Evolutionary conservation across 306 rosid genomes (phyloP).

Genomic region (Sophora flavescens): DNA sequence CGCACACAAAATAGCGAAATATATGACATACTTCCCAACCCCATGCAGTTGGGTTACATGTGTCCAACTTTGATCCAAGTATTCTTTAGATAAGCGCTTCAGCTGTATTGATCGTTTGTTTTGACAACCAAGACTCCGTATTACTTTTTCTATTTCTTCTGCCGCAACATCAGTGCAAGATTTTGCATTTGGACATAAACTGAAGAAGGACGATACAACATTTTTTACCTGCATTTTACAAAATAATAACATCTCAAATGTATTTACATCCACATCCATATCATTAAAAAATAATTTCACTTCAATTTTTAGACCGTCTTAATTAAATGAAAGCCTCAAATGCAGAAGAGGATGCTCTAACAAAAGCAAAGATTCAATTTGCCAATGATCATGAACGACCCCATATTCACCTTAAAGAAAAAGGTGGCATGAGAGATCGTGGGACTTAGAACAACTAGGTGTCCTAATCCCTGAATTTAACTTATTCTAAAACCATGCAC

Average conservation of each 20-base stretch:
- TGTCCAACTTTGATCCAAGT: slow-evolving; percentile 70
- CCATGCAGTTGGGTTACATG: slow-evolving; percentile 78
- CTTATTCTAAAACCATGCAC: background rate
- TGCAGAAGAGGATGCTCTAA: background rate
- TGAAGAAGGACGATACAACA: slow-evolving; percentile 55
- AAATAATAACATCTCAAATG: slow-evolving; percentile 23
- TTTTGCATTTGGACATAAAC: slow-evolving; percentile 72
- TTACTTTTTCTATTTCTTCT: slow-evolving; percentile 56
- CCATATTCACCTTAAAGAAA: background rate
- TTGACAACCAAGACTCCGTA: slow-evolving; percentile 62
- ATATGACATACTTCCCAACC: slow-evolving; percentile 70
- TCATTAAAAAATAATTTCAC: background rate
- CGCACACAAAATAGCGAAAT: background rate
- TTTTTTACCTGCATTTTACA: slow-evolving; percentile 54
- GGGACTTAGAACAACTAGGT: background rate
- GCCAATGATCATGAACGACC: background rate
- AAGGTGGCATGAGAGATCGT: background rate
- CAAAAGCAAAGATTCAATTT: background rate
- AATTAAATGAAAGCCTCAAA: slow-evolving; percentile 4
- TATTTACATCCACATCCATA: background rate
- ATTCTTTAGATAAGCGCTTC: slow-evolving; percentile 65
- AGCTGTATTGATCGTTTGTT: slow-evolving; percentile 60
- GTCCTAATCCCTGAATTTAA: background rate
- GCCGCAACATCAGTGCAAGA: slow-evolving; percentile 56
- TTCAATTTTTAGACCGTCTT: background rate